Evolutionary conservation across 2,329 filamentous ascomycete genomes (phyloP).

Genomic region (Xylariales sp.): DNA sequence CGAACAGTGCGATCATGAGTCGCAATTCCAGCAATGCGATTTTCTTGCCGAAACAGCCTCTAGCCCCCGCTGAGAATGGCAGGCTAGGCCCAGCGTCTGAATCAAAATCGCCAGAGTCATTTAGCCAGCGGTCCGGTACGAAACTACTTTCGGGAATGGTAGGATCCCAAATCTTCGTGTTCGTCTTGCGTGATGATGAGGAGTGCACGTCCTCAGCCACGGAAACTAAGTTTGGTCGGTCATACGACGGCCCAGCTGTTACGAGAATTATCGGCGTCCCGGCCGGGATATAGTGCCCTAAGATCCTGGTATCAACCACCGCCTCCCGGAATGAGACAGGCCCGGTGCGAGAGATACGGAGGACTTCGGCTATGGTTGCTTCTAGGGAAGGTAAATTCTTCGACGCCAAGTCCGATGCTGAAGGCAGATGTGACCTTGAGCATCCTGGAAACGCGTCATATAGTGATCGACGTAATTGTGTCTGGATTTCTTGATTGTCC

Average conservation of each 20-base stretch:
- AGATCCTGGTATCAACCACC: neutral
- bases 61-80: neutral
- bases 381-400: neutral
- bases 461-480: neutral
- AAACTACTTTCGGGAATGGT: neutral
- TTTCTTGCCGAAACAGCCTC: slow-evolving; percentile 1
- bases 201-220: neutral
- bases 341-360: neutral
- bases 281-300: neutral
- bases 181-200: neutral
- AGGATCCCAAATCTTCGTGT: neutral
- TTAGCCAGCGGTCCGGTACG: neutral
- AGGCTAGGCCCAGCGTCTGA: neutral
- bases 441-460: neutral
- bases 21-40: slow-evolving; percentile 1
- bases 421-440: neutral
- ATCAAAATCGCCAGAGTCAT: neutral
- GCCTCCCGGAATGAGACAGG: slow-evolving; percentile 1
- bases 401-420: neutral
- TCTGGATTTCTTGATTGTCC: neutral
- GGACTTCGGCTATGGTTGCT: neutral
- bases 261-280: neutral
- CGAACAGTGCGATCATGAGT: neutral
- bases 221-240: neutral
- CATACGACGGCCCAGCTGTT: neutral